Evolutionary conservation across 768 basidiomycete genomes (phyloP), one percentile per base, ranked within the genome.

Genomic region (Cystofilobasidium ferigula): DNA sequence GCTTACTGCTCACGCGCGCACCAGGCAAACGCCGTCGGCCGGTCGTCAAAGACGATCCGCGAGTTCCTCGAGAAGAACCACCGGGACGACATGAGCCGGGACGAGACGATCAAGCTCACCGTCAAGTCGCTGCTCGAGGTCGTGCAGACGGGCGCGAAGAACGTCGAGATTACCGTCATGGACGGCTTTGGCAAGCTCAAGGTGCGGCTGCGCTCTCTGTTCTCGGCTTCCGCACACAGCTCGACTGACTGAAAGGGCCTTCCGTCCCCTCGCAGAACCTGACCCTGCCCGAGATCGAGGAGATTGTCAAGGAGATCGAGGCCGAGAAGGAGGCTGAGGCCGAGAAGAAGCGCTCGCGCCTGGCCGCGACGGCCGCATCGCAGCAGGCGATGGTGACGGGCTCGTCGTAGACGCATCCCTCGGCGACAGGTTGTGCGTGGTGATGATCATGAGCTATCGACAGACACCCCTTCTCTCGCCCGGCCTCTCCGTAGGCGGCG

Each of bases 101-200:
- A 91, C 58, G 91, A 95, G 68, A 85, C 87, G 60, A 88, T 99
- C 76, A 95, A 95, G 76, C 79, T 99, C 57, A 91, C 95, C 0
- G 84, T 99, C 69, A 98, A 97, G 80, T 88, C 87, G 74, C 79
- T 99, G 72, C 80, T 99, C 28, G 95, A 99, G 76, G 93, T 99
- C 42, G 95, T 99, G 10, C 95, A 98, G 78, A 97, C 95, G 1
- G 95, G 95, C n/a, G 95, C 95, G 6, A 98, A 98, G 81, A 99
- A 99, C 77, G 98, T 99, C 69, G 95, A 99, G 76, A 90, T 99
- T 71, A 92, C 88, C 69, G 89, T 97, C 53, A 93, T 98, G 89
- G 92, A 95, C 74, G 83, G 86, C 68, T 97, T 90, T 75, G 89
- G 89, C 67, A 88, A 92, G 78, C 84, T 94, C 62, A 89, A 89